Evolutionary conservation across 2,329 filamentous ascomycete genomes (phyloP), one percentile per base, ranked within the genome.

Genomic region (Ceratocystis lukuohia): DNA sequence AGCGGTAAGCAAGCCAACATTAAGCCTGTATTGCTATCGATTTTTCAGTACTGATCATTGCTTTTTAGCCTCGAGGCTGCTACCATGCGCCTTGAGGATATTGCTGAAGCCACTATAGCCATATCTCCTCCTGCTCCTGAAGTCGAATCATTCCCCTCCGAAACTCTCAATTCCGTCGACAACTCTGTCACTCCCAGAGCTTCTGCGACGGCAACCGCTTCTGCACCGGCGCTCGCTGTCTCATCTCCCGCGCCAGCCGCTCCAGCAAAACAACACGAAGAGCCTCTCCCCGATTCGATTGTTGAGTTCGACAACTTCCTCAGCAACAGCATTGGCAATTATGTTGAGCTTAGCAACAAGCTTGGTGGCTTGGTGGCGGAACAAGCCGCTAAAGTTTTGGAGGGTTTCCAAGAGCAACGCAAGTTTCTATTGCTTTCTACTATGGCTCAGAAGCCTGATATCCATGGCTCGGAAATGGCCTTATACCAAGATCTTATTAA

Each of bases 31-130:
- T 7, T 59, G 20, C 7, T 57, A 30, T 41, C 20, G 15, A 41
- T 33, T 22, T 25, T 15, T n/a, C 7, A 41, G 56, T 61, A 50
- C 44, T 67, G 30, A 62, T 57, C 5, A 7, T 57, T 25, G 1
- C 28, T 41, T 12, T 45, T 7, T 75, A 99, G 94, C 78, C 88
- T 99, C 71, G 94, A 99, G 82, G 94, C 94, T 75, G 94, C 94
- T 48, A 99, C 94, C 64, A 94, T 91, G 70, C 87, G 94, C 68
- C 85, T 99, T 66, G 94, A 99, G 79, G 94, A 99, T 76, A 96
- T 99, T 73, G 93, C 94, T 59, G 86, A 89, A 70, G 88, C 90
- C 17, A 84, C 82, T 65, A 78, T 84, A 70, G 86, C 88, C 71
- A 75, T 82, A 2, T 80, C 81, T 69, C 77, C 78, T 50, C 76